phyloP scores from a whole-genome alignment of 371 early-diverging fungal genomes.

The Apophysomyces sp. region DNA sequence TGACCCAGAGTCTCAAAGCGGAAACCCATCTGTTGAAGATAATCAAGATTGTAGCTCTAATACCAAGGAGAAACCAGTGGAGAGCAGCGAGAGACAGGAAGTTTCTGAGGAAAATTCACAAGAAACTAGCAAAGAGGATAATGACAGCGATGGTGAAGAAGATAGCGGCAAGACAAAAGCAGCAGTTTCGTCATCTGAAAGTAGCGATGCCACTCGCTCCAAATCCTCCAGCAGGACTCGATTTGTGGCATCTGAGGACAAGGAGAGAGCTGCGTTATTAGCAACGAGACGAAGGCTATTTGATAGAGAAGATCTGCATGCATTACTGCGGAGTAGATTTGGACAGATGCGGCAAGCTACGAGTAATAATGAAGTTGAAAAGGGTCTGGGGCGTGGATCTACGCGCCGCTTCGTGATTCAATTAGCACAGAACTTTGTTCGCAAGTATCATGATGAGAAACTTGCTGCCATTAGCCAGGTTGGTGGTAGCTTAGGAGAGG shows the following conservation, averaged over 20 bases:
- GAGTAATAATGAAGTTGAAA: constrained; percentile 17
- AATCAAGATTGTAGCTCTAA: not conserved
- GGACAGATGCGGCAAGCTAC: constrained; percentile 1
- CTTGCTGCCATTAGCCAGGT: not conserved
- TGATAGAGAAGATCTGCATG: constrained; percentile 27
- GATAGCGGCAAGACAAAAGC: constrained; percentile 13
- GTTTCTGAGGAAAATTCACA: not conserved
- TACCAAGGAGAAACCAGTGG: constrained; percentile 4
- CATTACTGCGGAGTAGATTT: constrained; percentile 29
- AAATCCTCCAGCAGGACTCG: not conserved
- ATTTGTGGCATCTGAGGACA: not conserved
- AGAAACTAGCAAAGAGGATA: constrained; percentile 11
- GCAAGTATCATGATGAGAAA: constrained; percentile 10
- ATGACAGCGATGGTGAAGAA: constrained; percentile 12
- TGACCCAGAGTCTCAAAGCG: not conserved
- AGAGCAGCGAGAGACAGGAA: not conserved
- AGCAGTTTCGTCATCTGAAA: not conserved
- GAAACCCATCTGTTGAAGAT: not conserved
- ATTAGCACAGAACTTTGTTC: constrained; percentile 22
- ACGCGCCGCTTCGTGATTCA: constrained; percentile 36
- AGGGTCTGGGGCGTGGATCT: constrained; percentile 37
- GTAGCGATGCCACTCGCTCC: not conserved
- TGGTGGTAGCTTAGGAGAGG: constrained; percentile 25
- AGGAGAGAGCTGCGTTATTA: not conserved
- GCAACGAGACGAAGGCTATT: constrained; percentile 19